Percentiles rank a stretch among this genome's conserved stretches.
phyloP scores from a whole-genome alignment of 345 rosid species.

The Fremontodendron californicum region DNA sequence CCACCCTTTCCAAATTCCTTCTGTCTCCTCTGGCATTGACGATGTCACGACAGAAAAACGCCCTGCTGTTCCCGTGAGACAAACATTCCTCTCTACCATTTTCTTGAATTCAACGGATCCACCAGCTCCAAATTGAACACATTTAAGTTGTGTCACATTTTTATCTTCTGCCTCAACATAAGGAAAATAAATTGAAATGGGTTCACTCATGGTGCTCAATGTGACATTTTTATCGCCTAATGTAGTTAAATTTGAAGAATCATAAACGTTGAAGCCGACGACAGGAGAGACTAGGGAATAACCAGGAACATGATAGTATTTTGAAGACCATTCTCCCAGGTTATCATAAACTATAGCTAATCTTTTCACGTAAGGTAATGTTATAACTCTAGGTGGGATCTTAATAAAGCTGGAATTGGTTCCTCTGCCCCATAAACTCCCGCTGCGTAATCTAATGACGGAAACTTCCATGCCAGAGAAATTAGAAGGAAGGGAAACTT shows the following conservation, averaged over 20 bases:
- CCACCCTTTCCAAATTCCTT: constrained; percentile 37
- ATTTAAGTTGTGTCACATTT: constrained; percentile 22
- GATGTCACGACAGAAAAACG: constrained; percentile 45
- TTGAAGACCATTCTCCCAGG: constrained; percentile 46
- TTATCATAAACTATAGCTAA: constrained; percentile 46
- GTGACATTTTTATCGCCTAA: constrained; percentile 25
- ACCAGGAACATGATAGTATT: constrained; percentile 47
- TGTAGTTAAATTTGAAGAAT: constrained; percentile 37
- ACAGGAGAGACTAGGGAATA: constrained; percentile 63
- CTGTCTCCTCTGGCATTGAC: constrained; percentile 1
- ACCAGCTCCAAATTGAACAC: constrained; percentile 39
- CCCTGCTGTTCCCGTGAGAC: constrained; percentile 41
- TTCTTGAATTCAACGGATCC: constrained; percentile 32
- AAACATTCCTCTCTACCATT: constrained; percentile 28
- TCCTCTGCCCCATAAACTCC: constrained; percentile 41
- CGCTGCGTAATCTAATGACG: constrained; percentile 50
- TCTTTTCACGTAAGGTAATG: constrained; percentile 51
- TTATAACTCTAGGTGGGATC: constrained; percentile 47
- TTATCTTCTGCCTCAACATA: background rate
- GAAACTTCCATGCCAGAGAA: constrained; percentile 52
- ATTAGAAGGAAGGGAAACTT: constrained; percentile 54
- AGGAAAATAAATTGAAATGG: constrained; percentile 39
- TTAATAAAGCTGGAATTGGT: constrained; percentile 33
- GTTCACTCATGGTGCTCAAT: constrained; percentile 25
- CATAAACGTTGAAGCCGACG: constrained; percentile 56